Base-by-base conservation (phyloP, 495 filamentous ascomycete species). In the Apiosordaria backusii region DNA sequence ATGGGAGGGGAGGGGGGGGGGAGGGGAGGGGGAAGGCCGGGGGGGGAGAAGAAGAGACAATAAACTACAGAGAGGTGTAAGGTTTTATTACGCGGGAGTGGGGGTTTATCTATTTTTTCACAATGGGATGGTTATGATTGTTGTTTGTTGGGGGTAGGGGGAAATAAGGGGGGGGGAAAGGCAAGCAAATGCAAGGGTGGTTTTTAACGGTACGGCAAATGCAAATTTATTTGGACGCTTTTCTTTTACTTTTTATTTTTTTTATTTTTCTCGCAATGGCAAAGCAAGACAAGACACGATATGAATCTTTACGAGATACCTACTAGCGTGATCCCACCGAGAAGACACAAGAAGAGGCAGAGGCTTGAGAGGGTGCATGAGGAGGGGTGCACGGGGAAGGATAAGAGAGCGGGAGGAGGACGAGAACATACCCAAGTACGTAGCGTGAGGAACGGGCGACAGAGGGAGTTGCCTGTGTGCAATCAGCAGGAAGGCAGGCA, bases 11-110 rank as follows among this genome's bases (percentile, higher is more conserved):
- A 29, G 27, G 27, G 27, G 7, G 29, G 57, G n/a, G n/a, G n/a
- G n/a, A n/a, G n/a, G n/a, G n/a, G n/a, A n/a, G n/a, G n/a, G 26
- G 23, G 9, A 7, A 45, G 35, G n/a, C 57, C 26, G 61, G 54
- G 29, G 18, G 45, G 59, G 13, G 29, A 60, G 57, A 18, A 27
- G 6, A 67, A 52, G 35, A n/a, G 55, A 45, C 40, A 50, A 61
- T 6, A 52, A 21, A 25, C 7, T 24, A 65, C 23, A 27, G 57
- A 58, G 63, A 23, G 35, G 29, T 62, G 57, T 24, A 21, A 24
- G 4, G 45, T 52, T 53, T 57, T 9, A 19, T 16, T 50, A 16
- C 40, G 16, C 40, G 16, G 7, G 40, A 50, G 16, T 50, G 7
- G 40, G 40, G 16, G 7, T 50, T 50, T n/a, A n/a, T n/a, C n/a